Conservation (phyloP, 164 flowering plant genomes). For the Santalum album region DNA sequence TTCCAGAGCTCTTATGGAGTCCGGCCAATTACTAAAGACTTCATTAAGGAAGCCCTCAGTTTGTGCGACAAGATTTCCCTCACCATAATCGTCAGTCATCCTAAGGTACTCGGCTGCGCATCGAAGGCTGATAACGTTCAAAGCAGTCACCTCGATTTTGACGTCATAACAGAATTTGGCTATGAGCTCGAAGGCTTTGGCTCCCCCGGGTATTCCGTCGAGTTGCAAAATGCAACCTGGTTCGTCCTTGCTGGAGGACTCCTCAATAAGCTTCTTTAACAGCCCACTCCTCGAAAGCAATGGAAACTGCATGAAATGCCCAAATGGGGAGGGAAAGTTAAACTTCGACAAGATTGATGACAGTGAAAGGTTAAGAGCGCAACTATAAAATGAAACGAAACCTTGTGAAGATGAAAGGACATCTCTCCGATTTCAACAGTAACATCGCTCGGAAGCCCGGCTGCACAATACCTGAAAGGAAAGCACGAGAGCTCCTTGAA, state of each 20-base stretch:
- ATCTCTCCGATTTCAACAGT: conserved; percentile 57
- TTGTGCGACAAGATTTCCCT: conserved; percentile 38
- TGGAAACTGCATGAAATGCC: conserved; percentile 36
- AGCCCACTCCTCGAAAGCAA: conserved; percentile 49
- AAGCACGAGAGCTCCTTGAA: not conserved
- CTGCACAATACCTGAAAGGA: conserved; percentile 42
- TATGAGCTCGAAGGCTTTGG: conserved; percentile 39
- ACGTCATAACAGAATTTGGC: conserved; percentile 52
- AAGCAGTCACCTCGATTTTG: conserved; percentile 35
- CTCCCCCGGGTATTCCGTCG: conserved; percentile 45
- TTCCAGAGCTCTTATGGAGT: conserved; percentile 43
- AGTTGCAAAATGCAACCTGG: conserved; percentile 25
- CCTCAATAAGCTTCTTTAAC: conserved; percentile 32
- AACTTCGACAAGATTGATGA: not conserved
- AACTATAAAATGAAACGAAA: conserved; percentile 13
- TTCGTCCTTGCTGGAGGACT: conserved; percentile 16
- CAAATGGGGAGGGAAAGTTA: not conserved
- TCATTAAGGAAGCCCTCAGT: conserved; percentile 41
- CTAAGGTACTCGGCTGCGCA: conserved; percentile 49
- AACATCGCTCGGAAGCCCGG: conserved; percentile 70
- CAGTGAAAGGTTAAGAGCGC: too few relatives aligned
- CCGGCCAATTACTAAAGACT: conserved; percentile 38
- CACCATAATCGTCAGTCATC: conserved; percentile 44
- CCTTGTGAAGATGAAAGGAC: conserved; percentile 82
- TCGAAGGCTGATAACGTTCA: conserved; percentile 36